Conservation (phyloP, 2,329 filamentous ascomycete species). For the Neonectria neomacrospora region DNA sequence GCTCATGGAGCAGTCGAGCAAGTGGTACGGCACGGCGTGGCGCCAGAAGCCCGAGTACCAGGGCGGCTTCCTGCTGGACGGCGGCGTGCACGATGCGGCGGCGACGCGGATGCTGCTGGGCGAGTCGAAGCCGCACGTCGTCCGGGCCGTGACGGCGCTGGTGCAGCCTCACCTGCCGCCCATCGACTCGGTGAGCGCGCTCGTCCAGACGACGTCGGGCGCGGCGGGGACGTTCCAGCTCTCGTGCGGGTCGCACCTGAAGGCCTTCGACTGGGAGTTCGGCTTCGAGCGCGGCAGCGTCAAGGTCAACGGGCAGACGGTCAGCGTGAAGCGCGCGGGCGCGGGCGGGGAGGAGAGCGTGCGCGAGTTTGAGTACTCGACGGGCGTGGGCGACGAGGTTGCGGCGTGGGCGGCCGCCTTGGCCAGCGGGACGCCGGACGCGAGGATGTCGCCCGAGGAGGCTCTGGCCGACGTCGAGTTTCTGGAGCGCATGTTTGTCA, state of each 20-base stretch:
- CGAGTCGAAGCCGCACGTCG: conserved; percentile 55
- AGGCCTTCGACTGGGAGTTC: conserved; percentile 65
- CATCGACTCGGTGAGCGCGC: conserved; percentile 73
- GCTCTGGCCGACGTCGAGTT: conserved; percentile 71
- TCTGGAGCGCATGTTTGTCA: conserved; percentile 62
- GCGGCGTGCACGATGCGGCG: conserved; percentile 78
- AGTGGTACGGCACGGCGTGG: conserved; percentile 68
- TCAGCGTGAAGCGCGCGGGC: conserved; percentile 52
- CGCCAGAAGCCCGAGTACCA: conserved; percentile 76
- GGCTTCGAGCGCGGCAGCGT: conserved; percentile 69
- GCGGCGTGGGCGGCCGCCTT: conserved; percentile 69
- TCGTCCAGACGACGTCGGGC: conserved; percentile 64
- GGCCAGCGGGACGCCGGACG: conserved; percentile 57
- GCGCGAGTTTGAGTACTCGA: conserved; percentile 61
- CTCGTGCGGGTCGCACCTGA: conserved; percentile 66
- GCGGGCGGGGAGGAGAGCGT: conserved; percentile 42
- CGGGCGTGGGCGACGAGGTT: conserved; percentile 69
- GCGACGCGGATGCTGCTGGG: conserved; percentile 69
- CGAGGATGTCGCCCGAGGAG: conserved; percentile 65
- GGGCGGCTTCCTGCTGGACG: conserved; percentile 81
- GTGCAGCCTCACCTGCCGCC: conserved; percentile 69
- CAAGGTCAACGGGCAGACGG: conserved; percentile 57
- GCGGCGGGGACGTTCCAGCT: conserved; percentile 66
- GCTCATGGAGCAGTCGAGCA: conserved; percentile 51
- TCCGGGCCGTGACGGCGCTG: conserved; percentile 66